These are phyloP conservation scores for Pseudogymnoascus sp. DNA, from an alignment of 2,329 filamentous ascomycete species.

Conservation along the genomic window DNA sequence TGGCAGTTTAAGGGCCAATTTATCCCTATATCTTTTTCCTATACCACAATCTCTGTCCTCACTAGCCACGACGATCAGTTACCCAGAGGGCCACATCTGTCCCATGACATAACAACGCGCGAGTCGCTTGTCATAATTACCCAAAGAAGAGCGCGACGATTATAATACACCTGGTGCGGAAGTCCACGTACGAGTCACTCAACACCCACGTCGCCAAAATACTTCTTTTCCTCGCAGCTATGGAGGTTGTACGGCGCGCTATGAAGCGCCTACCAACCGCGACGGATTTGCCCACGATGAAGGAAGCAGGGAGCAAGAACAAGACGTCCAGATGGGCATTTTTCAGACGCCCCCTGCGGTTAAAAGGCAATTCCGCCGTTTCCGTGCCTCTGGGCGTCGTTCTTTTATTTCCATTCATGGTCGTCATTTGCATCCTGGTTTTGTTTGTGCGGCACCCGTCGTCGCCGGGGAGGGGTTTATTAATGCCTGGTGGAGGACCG, in stretches of 20 bases:
- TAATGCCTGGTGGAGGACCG: slow-evolving; percentile 73
- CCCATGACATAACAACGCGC: background rate
- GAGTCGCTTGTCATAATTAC: background rate
- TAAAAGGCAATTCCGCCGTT: slow-evolving; percentile 85
- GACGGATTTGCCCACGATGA: slow-evolving; percentile 36
- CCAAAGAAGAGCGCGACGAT: background rate
- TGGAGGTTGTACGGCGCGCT: slow-evolving; percentile 47
- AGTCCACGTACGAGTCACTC: background rate
- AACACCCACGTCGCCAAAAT: slow-evolving; percentile 10
- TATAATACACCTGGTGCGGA: background rate
- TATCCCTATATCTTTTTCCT: background rate
- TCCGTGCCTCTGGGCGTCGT: slow-evolving; percentile 90
- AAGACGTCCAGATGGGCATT: slow-evolving; percentile 57
- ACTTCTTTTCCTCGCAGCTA: slow-evolving; percentile 23
- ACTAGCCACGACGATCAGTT: background rate
- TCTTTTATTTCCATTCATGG: slow-evolving; percentile 83
- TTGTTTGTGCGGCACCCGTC: slow-evolving; percentile 84
- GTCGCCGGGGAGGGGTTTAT: slow-evolving; percentile 63
- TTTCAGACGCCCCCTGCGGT: slow-evolving; percentile 74
- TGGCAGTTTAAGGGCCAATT: background rate
- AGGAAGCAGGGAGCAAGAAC: slow-evolving; percentile 37
- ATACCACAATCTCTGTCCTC: background rate
- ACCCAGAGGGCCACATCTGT: background rate
- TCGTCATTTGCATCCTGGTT: slow-evolving; percentile 82
- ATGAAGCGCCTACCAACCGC: slow-evolving; percentile 43